phyloP scores from a whole-genome alignment of 2,329 filamentous ascomycete species.

The Pezicula neosporulosa region DNA sequence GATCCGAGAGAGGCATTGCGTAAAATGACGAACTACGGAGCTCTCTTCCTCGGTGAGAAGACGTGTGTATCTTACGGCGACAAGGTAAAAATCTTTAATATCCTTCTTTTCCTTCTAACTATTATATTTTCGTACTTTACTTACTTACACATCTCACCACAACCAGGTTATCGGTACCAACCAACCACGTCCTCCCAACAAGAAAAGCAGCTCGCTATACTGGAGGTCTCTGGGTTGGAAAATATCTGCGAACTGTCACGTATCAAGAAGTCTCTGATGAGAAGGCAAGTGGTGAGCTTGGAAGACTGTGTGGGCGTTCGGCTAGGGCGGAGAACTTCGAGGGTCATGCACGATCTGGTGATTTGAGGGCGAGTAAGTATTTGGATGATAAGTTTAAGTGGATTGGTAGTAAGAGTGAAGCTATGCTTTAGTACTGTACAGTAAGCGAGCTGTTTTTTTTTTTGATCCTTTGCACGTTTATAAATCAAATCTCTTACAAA shows the following conservation, averaged over 20 bases:
- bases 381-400: slow-evolving; percentile 39
- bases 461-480: not conserved
- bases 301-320: slow-evolving; percentile 43
- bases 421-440: not conserved
- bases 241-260: slow-evolving; percentile 47
- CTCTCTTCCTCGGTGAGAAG: slow-evolving; percentile 46
- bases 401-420: slow-evolving; percentile 27
- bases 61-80: slow-evolving; percentile 52
- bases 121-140: too few species aligned
- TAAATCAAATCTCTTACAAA: not conserved
- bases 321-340: slow-evolving; percentile 49
- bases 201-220: slow-evolving; percentile 44
- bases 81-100: slow-evolving; percentile 35
- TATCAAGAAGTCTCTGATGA: slow-evolving; percentile 45
- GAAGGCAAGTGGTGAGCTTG: slow-evolving; percentile 43
- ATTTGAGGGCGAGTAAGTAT: slow-evolving; percentile 41
- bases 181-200: slow-evolving; percentile 51
- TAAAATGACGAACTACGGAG: slow-evolving; percentile 49
- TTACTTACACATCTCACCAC: too few species aligned
- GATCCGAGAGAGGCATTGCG: slow-evolving; percentile 43
- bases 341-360: slow-evolving; percentile 48
- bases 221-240: slow-evolving; percentile 52
- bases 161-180: slow-evolving; percentile 49
- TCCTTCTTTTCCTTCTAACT: too few species aligned
- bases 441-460: not conserved